Evolutionary conservation across 2,329 filamentous ascomycete species (phyloP).

Genomic region (Pseudocercospora macadamiae): DNA sequence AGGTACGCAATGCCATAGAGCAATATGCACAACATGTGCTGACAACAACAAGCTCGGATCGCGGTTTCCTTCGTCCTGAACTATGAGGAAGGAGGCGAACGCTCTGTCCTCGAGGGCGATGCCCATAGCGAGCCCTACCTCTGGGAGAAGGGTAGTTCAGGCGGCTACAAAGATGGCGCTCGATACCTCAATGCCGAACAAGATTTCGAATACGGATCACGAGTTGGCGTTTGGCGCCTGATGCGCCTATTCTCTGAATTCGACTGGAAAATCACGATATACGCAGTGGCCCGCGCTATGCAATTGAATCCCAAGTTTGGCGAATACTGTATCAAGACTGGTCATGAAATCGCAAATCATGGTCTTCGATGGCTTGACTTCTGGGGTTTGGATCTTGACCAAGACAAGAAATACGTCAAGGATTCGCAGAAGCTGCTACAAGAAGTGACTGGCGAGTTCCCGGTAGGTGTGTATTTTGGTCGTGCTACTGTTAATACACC

Average conservation of each 20-base stretch:
- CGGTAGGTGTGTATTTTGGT: conserved; percentile 56
- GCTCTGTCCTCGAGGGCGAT: conserved; percentile 45
- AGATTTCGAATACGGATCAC: conserved; percentile 47
- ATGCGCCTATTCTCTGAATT: conserved; percentile 48
- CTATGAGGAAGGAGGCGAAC: conserved; percentile 50
- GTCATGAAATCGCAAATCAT: conserved; percentile 48
- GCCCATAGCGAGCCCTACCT: conserved; percentile 43
- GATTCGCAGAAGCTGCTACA: conserved; percentile 47
- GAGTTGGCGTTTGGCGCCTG: conserved; percentile 45
- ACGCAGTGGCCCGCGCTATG: conserved; percentile 46
- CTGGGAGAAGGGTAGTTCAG: conserved; percentile 41
- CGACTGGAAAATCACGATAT: conserved; percentile 49
- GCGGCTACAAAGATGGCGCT: conserved; percentile 31
- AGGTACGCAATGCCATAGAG: conserved; percentile 39
- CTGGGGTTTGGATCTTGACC: conserved; percentile 46
- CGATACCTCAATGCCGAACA: conserved; percentile 51
- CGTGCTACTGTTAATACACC: conserved; percentile 50
- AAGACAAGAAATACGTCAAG: conserved; percentile 53
- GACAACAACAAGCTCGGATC: conserved; percentile 7
- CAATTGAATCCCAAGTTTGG: conserved; percentile 47
- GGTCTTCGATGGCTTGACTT: conserved; percentile 50
- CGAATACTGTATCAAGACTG: conserved; percentile 44
- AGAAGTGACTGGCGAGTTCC: conserved; percentile 50
- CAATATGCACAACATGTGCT: conserved; percentile 19
- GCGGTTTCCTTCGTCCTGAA: conserved; percentile 48